Evolutionary conservation across 1,139 yeast species (phyloP).

Genomic region (Protomyces lactucae-debilis): DNA sequence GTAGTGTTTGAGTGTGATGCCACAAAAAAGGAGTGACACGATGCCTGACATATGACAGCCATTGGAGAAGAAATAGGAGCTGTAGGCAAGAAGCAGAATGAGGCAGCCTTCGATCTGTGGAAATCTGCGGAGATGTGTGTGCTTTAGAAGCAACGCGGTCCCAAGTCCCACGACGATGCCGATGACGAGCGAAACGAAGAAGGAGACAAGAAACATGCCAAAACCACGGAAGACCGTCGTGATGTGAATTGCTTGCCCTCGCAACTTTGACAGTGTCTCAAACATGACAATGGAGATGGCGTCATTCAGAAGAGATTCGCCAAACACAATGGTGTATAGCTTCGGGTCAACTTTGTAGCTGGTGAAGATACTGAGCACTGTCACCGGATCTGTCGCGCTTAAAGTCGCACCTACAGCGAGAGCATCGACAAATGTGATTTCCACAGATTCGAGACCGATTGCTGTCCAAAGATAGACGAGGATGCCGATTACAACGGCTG

Average conservation of each 20-base stretch:
- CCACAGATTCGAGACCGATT: slow-evolving; percentile 79
- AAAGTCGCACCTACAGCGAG: slow-evolving; percentile 95
- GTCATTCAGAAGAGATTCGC: slow-evolving; percentile 90
- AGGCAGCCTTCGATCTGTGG: slow-evolving; percentile 96
- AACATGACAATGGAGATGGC: slow-evolving; percentile 99
- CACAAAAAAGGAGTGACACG: slow-evolving; percentile 89
- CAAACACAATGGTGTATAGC: slow-evolving; percentile 91
- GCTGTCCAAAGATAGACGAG: slow-evolving; percentile 86
- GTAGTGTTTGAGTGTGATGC: slow-evolving; percentile 92
- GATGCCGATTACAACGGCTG: slow-evolving; percentile 75
- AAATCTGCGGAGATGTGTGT: slow-evolving; percentile 84
- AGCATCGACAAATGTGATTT: slow-evolving; percentile 90
- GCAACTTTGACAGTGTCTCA: slow-evolving; percentile 95
- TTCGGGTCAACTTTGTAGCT: slow-evolving; percentile 98
- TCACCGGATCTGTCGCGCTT: slow-evolving; percentile 98
- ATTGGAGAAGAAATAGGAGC: slow-evolving; percentile 92
- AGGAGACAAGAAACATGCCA: slow-evolving; percentile 88
- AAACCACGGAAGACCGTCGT: slow-evolving; percentile 86
- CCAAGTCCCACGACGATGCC: slow-evolving; percentile 83
- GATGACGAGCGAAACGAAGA: slow-evolving; percentile 84
- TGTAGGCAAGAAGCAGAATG: slow-evolving; percentile 85
- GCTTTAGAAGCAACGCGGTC: slow-evolving; percentile 84
- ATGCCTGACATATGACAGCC: slow-evolving; percentile 99
- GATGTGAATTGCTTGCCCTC: slow-evolving; percentile 73
- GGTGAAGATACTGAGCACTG: slow-evolving; percentile 90